Evolutionary conservation across 805 yeast species (phyloP).

Genomic region (Candida dendrica): DNA sequence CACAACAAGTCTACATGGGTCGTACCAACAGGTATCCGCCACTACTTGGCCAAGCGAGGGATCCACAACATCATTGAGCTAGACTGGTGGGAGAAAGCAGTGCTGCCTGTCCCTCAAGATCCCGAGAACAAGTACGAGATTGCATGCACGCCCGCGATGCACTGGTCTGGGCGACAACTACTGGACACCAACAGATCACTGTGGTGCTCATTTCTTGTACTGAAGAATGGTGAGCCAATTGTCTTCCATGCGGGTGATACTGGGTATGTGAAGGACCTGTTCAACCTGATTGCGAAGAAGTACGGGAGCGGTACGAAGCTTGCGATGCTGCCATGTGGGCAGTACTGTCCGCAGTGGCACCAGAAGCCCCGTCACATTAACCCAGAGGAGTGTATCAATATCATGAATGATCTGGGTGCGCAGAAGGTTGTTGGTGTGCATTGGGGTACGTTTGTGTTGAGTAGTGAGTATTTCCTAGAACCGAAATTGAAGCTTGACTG

Average conservation of each 20-base stretch:
- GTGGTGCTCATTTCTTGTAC: conserved; percentile 83
- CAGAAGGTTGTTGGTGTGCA: conserved; percentile 77
- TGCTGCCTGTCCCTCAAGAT: conserved; percentile 25
- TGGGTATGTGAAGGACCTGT: conserved; percentile 75
- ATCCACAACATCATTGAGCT: conserved; percentile 61
- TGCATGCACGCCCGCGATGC: conserved; percentile 91
- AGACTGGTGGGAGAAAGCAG: conserved; percentile 85
- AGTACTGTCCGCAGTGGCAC: conserved; percentile 93
- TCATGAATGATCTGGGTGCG: conserved; percentile 57
- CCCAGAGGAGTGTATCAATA: conserved; percentile 69
- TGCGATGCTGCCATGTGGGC: conserved; percentile 87
- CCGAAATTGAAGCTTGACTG: conserved; percentile 58
- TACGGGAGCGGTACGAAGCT: conserved; percentile 55
- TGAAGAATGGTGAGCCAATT: conserved; percentile 60
- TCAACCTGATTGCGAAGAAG: conserved; percentile 52
- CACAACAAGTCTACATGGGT: conserved; percentile 71
- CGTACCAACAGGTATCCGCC: conserved; percentile 75
- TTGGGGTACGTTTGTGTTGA: conserved; percentile 91
- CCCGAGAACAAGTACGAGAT: conserved; percentile 52
- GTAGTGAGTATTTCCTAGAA: conserved; percentile 83
- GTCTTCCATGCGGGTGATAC: conserved; percentile 94
- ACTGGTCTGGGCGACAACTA: conserved; percentile 89
- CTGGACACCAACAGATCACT: conserved; percentile 72
- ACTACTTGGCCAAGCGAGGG: conserved; percentile 51
- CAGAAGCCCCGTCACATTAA: conserved; percentile 82